Evolutionary conservation across 257 asterid genomes (phyloP).

Genomic region (Cinchona pubescens): DNA sequence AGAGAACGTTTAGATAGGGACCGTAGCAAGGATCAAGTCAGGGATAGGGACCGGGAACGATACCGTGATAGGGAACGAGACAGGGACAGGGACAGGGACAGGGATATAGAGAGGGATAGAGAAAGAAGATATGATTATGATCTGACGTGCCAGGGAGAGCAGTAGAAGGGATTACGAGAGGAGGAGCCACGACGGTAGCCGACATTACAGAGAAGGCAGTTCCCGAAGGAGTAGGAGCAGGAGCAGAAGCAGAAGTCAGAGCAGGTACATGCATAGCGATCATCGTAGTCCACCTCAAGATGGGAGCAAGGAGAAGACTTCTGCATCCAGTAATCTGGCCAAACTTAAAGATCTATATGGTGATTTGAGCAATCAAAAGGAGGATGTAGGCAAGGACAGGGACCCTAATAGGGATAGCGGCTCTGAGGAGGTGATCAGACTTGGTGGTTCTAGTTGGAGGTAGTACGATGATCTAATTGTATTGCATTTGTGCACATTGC

Average conservation of each 20-base stretch:
- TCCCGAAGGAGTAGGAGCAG: constrained; percentile 59
- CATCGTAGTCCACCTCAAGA: constrained; percentile 45
- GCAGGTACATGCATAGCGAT: constrained; percentile 40
- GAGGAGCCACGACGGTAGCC: constrained; percentile 40
- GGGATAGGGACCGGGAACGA: constrained; percentile 32
- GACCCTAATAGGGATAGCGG: constrained; percentile 51
- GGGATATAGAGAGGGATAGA: constrained; percentile 35
- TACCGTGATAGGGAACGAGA: constrained; percentile 33
- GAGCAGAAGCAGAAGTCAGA: constrained; percentile 50
- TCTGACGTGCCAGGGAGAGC: constrained; percentile 50
- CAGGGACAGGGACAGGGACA: constrained; percentile 29
- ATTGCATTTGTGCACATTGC: not conserved
- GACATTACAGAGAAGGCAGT: constrained; percentile 39
- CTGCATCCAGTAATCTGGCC: constrained; percentile 79
- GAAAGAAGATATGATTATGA: constrained; percentile 39
- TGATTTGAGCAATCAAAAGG: constrained; percentile 60
- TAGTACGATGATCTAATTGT: constrained; percentile 17
- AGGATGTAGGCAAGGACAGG: constrained; percentile 41
- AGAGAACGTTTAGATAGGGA: constrained; percentile 50
- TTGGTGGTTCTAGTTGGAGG: constrained; percentile 94
- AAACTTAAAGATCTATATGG: constrained; percentile 91
- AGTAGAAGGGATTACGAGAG: constrained; percentile 64
- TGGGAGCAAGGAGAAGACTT: constrained; percentile 46
- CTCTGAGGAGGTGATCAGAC: constrained; percentile 84
- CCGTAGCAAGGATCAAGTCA: constrained; percentile 33